phyloP scores from a whole-genome alignment of 78 protist genomes.

The Dictyostelium intermedium region DNA sequence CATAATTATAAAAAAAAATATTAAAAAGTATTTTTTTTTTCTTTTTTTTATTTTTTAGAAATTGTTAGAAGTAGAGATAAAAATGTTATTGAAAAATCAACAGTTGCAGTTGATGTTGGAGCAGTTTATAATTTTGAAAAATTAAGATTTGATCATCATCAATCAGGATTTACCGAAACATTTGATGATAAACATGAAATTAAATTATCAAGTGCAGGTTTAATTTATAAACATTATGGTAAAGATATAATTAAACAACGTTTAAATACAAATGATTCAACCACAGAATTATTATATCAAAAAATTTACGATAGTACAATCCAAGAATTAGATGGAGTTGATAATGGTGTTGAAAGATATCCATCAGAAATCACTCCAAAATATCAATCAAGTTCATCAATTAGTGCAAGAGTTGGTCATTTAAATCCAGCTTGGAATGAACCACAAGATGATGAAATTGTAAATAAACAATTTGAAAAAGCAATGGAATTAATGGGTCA shows the following conservation, averaged over 20 bases:
- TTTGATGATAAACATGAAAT: constrained; percentile 36
- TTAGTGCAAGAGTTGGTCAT: constrained; percentile 71
- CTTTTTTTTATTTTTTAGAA: background rate
- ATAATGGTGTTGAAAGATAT: constrained; percentile 88
- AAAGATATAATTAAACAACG: constrained; percentile 73
- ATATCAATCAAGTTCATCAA: constrained; percentile 53
- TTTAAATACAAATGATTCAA: constrained; percentile 34
- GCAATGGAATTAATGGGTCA: constrained; percentile 85
- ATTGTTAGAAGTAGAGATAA: constrained; percentile 89
- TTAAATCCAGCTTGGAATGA: constrained; percentile 86
- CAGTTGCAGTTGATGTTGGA: constrained; percentile 93
- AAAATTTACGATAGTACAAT: constrained; percentile 58
- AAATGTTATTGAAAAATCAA: constrained; percentile 33
- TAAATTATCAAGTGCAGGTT: constrained; percentile 82
- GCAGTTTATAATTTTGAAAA: constrained; percentile 85
- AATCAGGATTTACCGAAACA: constrained; percentile 87
- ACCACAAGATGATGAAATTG: constrained; percentile 31
- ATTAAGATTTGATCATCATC: constrained; percentile 93
- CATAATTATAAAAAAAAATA: no score
- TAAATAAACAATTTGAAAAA: constrained; percentile 46
- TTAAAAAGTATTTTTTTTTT: no score
- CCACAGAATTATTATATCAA: constrained; percentile 48
- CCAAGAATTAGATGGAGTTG: constrained; percentile 91
- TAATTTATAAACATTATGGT: constrained; percentile 91
- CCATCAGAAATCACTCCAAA: constrained; percentile 23